phyloP scores from a whole-genome alignment of 331 rosid genomes.

The Dryas integrifolia region DNA sequence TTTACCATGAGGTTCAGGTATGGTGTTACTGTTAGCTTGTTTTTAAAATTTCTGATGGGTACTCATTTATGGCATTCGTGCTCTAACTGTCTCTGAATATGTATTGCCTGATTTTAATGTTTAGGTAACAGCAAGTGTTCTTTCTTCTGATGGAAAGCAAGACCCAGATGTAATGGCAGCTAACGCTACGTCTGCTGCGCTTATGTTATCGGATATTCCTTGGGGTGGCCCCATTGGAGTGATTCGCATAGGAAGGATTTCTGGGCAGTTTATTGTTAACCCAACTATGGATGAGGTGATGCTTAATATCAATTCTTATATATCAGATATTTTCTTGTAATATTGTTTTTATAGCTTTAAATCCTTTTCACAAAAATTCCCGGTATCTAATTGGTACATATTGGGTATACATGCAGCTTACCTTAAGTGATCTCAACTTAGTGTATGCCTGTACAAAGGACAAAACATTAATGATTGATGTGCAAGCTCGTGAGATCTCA shows the following conservation, averaged over 20 bases:
- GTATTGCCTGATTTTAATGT: conserved; percentile 11
- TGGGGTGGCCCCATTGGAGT: conserved; percentile 97
- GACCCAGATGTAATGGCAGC: conserved; percentile 94
- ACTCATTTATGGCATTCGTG: conserved; percentile 10
- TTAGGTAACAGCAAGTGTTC: conserved; percentile 85
- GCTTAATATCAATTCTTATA: conserved; percentile 7
- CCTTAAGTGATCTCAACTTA: conserved; percentile 86
- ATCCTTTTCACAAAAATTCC: not conserved
- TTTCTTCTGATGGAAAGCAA: conserved; percentile 85
- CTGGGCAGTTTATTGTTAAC: conserved; percentile 76
- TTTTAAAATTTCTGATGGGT: not conserved
- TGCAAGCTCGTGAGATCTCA: conserved; percentile 91
- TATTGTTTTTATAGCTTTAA: not conserved
- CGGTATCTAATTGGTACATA: conserved; percentile 25
- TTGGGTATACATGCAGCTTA: conserved; percentile 61
- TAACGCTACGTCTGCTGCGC: conserved; percentile 90
- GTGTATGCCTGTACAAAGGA: conserved; percentile 92
- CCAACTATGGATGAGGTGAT: conserved; percentile 92
- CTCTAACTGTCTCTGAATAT: not conserved
- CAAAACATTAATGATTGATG: conserved; percentile 93
- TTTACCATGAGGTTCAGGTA: conserved; percentile 97
- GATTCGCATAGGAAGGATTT: conserved; percentile 82
- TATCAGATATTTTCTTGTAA: not conserved
- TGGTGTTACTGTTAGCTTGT: conserved; percentile 6
- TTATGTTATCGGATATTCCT: conserved; percentile 94